Conservation (phyloP, 225 moss, liverwort and hornwort species). For the Antitrichia curtipendula region DNA sequence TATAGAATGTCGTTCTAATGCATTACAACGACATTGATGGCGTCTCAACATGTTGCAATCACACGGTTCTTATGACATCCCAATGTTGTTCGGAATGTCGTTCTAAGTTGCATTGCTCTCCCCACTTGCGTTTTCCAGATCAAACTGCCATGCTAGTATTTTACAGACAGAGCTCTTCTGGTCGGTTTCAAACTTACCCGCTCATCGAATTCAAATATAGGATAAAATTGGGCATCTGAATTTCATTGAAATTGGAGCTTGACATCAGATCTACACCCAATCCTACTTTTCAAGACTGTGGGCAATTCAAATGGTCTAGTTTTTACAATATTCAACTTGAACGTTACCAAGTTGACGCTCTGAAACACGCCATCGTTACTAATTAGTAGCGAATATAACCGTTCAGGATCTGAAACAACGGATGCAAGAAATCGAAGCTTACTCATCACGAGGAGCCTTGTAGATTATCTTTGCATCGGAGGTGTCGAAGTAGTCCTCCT, state of each 20-base stretch:
- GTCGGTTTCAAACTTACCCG: not conserved
- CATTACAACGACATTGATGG: not conserved
- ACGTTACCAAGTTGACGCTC: not conserved
- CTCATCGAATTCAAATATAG: not conserved
- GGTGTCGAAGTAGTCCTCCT: constrained; percentile 17
- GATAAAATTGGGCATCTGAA: not conserved
- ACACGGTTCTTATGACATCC: not conserved
- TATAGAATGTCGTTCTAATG: not conserved
- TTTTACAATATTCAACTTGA: not conserved
- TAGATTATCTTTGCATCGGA: constrained; percentile 5
- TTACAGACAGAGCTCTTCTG: not conserved
- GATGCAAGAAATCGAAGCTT: not conserved
- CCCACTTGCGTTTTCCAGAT: not conserved
- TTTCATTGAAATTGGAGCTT: not conserved
- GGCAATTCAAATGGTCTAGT: not conserved
- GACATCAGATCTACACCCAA: not conserved
- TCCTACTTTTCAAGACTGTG: not conserved
- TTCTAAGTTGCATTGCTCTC: not conserved
- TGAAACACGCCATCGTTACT: not conserved
- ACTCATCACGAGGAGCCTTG: not conserved
- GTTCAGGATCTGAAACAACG: not conserved
- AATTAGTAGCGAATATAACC: not conserved
- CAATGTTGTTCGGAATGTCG: not conserved
- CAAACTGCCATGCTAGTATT: not conserved
- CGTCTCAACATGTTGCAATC: not conserved